These are phyloP conservation scores for Saccharomyces paradoxus DNA, from an alignment of 805 yeast genomes.

Conservation along the genomic window DNA sequence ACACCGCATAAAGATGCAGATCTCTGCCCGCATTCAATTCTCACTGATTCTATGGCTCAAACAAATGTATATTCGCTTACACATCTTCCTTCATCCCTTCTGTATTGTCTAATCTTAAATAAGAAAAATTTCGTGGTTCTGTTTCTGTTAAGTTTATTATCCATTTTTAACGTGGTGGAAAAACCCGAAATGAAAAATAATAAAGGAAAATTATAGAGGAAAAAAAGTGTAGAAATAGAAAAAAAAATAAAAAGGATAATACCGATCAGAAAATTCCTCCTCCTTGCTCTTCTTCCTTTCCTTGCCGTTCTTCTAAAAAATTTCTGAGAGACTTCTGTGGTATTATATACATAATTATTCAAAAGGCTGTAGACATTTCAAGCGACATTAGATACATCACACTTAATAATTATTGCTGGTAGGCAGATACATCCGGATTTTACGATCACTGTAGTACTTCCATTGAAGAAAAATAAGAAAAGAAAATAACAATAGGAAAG, in stretches of 20 bases:
- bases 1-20: neutral
- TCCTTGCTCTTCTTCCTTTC: neutral
- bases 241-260: neutral
- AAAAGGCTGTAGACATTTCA: neutral
- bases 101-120: neutral
- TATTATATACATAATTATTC: neutral
- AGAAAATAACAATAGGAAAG: neutral
- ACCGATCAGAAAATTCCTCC: neutral
- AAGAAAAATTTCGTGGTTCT: neutral
- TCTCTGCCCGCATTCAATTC: neutral
- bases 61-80: neutral
- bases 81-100: neutral
- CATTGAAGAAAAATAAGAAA: neutral
- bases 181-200: neutral
- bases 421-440: neutral
- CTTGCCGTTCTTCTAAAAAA: neutral
- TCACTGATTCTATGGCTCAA: neutral
- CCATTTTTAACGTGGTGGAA: neutral
- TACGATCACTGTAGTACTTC: neutral
- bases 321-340: neutral
- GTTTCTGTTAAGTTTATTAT: neutral
- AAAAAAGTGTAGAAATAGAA: neutral
- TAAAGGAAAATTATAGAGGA: constrained; percentile 1
- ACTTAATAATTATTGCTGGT: neutral
- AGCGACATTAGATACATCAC: neutral